Conservation (phyloP, 179 eudicot genomes). For the Camellia oleifera region DNA sequence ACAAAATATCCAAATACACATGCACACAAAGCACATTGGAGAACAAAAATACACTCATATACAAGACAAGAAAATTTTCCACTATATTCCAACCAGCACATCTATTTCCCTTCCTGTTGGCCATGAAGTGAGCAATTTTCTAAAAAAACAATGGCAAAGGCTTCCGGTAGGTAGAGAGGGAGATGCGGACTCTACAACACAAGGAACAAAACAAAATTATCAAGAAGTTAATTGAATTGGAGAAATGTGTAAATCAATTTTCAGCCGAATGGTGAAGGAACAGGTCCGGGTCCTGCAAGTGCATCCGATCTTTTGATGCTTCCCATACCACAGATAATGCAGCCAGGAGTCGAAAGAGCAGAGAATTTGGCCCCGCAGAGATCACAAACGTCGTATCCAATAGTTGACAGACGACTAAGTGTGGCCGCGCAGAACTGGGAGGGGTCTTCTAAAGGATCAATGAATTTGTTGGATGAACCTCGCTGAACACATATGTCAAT, state of each 20-base stretch:
- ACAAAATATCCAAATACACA: neutral
- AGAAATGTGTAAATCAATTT: slow-evolving; percentile 6
- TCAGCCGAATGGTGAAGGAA: slow-evolving; percentile 90
- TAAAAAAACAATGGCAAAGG: neutral
- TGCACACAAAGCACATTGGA: neutral
- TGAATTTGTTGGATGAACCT: slow-evolving; percentile 84
- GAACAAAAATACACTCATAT: neutral
- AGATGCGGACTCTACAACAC: neutral
- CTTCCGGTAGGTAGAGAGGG: neutral
- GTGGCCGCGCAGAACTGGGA: slow-evolving; percentile 98
- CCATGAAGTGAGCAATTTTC: neutral
- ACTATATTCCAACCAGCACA: neutral
- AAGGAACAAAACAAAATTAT: neutral
- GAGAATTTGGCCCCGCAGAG: slow-evolving; percentile 96
- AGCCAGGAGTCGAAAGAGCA: slow-evolving; percentile 87
- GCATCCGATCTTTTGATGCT: slow-evolving; percentile 96
- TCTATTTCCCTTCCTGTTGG: neutral
- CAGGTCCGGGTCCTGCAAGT: slow-evolving; percentile 78
- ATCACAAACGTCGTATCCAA: slow-evolving; percentile 96
- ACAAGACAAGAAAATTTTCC: slow-evolving; percentile 3
- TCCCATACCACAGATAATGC: slow-evolving; percentile 99
- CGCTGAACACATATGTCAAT: slow-evolving; percentile 86
- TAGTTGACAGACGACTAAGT: slow-evolving; percentile 93
- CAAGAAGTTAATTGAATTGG: neutral
- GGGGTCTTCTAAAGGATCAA: slow-evolving; percentile 95